Percentiles rank a stretch among this genome's conserved stretches.
Conservation (phyloP, 768 basidiomycete species). For the Tylopilus sp. region DNA sequence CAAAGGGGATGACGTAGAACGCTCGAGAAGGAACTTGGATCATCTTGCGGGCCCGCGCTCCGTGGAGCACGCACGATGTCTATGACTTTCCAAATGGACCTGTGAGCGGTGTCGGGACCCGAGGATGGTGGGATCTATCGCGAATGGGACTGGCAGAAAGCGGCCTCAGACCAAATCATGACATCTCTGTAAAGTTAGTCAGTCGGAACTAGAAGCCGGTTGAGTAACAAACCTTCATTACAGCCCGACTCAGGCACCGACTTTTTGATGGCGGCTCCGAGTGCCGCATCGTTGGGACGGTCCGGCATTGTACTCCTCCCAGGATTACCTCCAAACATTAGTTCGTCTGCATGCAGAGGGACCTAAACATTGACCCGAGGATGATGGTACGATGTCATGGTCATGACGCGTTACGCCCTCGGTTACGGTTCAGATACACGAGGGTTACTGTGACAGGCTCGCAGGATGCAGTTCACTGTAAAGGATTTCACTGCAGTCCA, state of each 20-base stretch:
- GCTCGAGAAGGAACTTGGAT: conserved; percentile 4
- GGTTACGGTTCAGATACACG: too few relatives aligned
- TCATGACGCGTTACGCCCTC: too few relatives aligned
- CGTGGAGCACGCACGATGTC: background rate
- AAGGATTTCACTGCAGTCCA: background rate
- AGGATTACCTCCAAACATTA: too few relatives aligned
- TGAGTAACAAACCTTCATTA: background rate
- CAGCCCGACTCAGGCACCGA: background rate
- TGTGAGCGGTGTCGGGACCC: background rate
- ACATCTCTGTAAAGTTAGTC: background rate
- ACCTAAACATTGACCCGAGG: too few relatives aligned
- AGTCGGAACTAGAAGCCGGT: background rate
- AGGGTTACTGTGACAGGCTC: background rate
- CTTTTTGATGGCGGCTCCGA: background rate
- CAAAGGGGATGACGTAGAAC: conserved; percentile 12
- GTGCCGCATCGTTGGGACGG: background rate
- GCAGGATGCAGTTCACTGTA: background rate
- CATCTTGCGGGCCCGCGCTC: conserved; percentile 13
- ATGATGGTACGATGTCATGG: too few relatives aligned
- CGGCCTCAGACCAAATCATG: conserved; percentile 7
- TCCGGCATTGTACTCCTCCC: background rate
- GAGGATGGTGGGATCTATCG: background rate
- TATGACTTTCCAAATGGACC: background rate
- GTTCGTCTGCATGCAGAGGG: too few relatives aligned
- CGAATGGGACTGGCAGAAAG: conserved; percentile 3